Conservation (phyloP, 2,329 filamentous ascomycete genomes). For the Colletotrichum sp. region DNA sequence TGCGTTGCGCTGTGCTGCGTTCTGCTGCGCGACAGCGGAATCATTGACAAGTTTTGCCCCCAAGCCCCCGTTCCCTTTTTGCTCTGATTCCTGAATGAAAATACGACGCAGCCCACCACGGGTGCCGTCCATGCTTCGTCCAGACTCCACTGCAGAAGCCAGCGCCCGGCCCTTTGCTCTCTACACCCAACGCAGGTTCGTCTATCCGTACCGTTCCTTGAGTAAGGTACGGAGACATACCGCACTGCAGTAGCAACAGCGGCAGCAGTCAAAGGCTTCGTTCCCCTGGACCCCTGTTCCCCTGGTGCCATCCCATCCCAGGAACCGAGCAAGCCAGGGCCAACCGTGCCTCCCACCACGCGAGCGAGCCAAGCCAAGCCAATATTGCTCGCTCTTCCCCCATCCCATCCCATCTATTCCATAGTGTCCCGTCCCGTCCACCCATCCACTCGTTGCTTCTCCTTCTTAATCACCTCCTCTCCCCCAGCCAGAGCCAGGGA, state of each 20-base stretch:
- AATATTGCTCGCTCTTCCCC: slow-evolving; percentile 10
- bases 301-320: not conserved
- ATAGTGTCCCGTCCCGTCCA: not conserved
- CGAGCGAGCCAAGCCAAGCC: slow-evolving; percentile 15
- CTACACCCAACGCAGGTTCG: not conserved
- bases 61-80: not conserved
- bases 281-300: slow-evolving; percentile 3
- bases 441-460: not conserved
- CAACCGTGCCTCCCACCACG: not conserved
- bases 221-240: not conserved
- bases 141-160: slow-evolving; percentile 6
- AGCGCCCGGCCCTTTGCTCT: slow-evolving; percentile 4
- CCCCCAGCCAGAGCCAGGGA: slow-evolving; percentile 3
- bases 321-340: slow-evolving; percentile 10
- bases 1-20: not conserved
- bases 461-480: not conserved
- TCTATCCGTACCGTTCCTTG: not conserved
- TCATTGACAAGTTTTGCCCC: not conserved
- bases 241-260: not conserved
- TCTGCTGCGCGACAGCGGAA: not conserved
- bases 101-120: not conserved
- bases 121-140: not conserved
- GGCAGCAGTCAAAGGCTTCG: not conserved
- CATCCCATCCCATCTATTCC: not conserved
- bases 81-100: not conserved